Evolutionary conservation across 208 protist species (phyloP), one percentile per base, ranked within the genome.

Genomic region (Crithidia expoeki): DNA sequence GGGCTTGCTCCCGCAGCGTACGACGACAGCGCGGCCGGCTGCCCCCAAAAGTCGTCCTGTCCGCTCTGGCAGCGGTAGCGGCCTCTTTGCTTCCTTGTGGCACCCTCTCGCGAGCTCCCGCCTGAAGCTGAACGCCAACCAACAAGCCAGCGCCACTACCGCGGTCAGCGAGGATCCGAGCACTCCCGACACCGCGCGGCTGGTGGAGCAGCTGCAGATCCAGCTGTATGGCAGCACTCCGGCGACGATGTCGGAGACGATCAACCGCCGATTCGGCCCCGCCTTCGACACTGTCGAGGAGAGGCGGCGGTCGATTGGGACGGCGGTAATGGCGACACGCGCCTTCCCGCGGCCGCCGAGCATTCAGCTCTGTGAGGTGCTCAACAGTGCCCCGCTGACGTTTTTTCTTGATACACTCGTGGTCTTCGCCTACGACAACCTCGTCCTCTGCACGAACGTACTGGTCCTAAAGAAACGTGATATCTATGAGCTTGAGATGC

Each of bases 351-450:
- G 50, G 1, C 51, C 66, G 21, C 57, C 53, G 21, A 50, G 33
- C 50, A 80, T 76, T 21, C 62, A 76, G 42, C 70, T 76, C 9
- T 76, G 70, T 46, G 70, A 76, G 55, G 62, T 93, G 14, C 62
- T 93, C 33, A 80, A 90, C 71, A 79, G 68, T 25, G 68, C 65
- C 12, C 64, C 74, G 28, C 63, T 90, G 21, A 30, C 52, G 3
- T 66, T 65, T 17, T 71, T 92, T 49, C 38, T 63, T 16, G 72
- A 89, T 21, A 42, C 68, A 27, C 52, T 72, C 36, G 40, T 23
- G 21, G 27, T 82, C 47, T 68, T 76, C 36, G 70, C 87, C 19
- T 93, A 93, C 70, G 88, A 93, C 76, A 74, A 80, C 44, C 32
- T 93, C 0, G 63, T 93, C n/a, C n/a, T 90, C 33, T 74, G 67